Percentiles rank a stretch among this genome's conserved stretches.
Conservation (phyloP, 2,329 filamentous ascomycete species). For the Fusarium oxysporum region DNA sequence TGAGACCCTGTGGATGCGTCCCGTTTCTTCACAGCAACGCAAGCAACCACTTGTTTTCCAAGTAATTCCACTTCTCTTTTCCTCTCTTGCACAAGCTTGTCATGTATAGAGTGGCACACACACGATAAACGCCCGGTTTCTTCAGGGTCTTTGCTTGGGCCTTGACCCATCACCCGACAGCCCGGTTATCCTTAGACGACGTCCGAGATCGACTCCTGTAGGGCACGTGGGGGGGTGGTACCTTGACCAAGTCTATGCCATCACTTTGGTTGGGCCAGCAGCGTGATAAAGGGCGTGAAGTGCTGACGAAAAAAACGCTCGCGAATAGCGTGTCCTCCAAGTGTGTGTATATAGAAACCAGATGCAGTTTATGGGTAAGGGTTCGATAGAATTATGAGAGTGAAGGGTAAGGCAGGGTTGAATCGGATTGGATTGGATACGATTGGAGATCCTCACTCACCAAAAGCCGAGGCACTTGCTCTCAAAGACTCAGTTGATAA, state of each 20-base stretch:
- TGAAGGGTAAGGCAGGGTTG: conserved; percentile 14
- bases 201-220: conserved; percentile 36
- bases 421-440: conserved; percentile 23
- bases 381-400: conserved; percentile 26
- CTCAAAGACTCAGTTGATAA: neutral
- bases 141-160: conserved; percentile 28
- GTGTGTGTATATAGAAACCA: conserved; percentile 15
- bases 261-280: conserved; percentile 5
- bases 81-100: conserved; percentile 16
- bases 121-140: conserved; percentile 34
- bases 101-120: conserved; percentile 38
- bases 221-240: conserved; percentile 45
- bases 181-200: conserved; percentile 18
- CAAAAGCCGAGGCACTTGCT: conserved; percentile 38
- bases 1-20: conserved; percentile 23
- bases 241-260: conserved; percentile 20
- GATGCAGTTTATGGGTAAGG: conserved; percentile 20
- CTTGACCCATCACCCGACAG: conserved; percentile 40
- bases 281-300: conserved; percentile 24
- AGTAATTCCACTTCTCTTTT: conserved; percentile 18
- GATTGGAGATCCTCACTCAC: conserved; percentile 30
- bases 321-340: conserved; percentile 9
- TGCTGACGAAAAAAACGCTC: conserved; percentile 1
- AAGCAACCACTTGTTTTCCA: conserved; percentile 17
- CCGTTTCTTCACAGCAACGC: conserved; percentile 18